Base-by-base conservation (phyloP, 768 basidiomycete genomes). In the Tricholoma hemisulphureum region DNA sequence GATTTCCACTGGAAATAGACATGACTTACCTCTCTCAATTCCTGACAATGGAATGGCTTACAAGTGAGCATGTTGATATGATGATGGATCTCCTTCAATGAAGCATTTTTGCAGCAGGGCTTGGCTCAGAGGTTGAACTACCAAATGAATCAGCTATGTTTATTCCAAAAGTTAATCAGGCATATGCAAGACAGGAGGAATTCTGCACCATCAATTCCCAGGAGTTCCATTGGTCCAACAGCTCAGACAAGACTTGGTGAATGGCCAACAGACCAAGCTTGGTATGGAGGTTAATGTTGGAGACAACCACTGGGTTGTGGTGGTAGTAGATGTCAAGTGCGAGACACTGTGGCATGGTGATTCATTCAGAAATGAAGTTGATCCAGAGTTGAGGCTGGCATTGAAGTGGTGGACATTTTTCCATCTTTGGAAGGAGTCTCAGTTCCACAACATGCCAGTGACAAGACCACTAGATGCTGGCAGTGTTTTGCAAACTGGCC, bases 401-500 rank as follows among this genome's bases (percentile, higher is more conserved):
- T 58, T 67, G 16, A 51, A 46, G 1, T 67, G 66, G 64, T 67
- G 65, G 65, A 62, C 37, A 3, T 24, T 51, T 24, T 32, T 51
- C 2, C 61, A 65, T 34, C 62, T 57, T 14, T 49, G 53, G 34
- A 20, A 34, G 13, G 24, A 18, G 6, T 63, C 65, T 34, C 29
- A 9, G 1, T 13, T 51, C 13, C 7, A 49, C 6, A 18, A 55
- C 8, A 26, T 66, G 11, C 56, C 61, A n/a, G 61, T 64, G 18
- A 60, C 61, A 16, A 32, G n/a, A 7, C 65, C 64, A 51, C 11
- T 14, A 6, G 63, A 64, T 34, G 37, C n/a, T n/a, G n/a, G n/a
- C n/a, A n/a, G n/a, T n/a, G n/a, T n/a, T n/a, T n/a, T n/a, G n/a
- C n/a, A n/a, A n/a, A n/a, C n/a, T n/a, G n/a, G n/a, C n/a, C n/a